phyloP scores from a whole-genome alignment of 148 eudicot genomes.

The Fallopia convolvulus region DNA sequence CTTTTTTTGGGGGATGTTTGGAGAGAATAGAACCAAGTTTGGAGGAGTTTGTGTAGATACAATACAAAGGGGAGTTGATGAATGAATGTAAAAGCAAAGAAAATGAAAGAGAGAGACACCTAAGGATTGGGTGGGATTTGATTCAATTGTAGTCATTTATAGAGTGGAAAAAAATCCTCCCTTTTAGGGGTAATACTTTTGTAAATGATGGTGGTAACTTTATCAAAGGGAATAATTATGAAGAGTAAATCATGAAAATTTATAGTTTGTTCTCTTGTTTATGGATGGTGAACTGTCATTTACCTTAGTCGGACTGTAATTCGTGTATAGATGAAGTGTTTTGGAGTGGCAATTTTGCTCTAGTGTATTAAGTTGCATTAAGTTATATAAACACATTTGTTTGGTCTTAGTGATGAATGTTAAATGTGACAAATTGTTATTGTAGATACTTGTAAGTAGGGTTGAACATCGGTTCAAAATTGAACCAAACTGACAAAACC shows the following conservation, averaged over 20 bases:
- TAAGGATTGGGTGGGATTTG: neutral
- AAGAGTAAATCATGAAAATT: neutral
- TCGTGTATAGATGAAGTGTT: too few relatives aligned
- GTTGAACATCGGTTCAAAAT: too few relatives aligned
- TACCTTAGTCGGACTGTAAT: neutral
- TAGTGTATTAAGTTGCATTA: too few relatives aligned
- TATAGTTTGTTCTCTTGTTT: neutral
- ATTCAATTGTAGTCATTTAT: conserved; percentile 9
- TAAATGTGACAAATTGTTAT: too few relatives aligned
- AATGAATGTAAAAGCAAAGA: conserved; percentile 2
- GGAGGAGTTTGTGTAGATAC: conserved; percentile 9
- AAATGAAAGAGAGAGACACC: neutral
- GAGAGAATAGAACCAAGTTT: neutral
- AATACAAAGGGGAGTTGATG: neutral
- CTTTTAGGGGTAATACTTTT: neutral
- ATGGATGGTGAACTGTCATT: neutral
- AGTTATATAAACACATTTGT: too few relatives aligned
- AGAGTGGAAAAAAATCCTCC: conserved; percentile 3
- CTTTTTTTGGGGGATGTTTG: neutral
- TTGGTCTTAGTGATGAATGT: too few relatives aligned
- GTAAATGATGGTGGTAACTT: conserved; percentile 4
- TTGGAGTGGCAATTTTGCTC: too few relatives aligned
- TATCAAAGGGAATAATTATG: conserved; percentile 6
- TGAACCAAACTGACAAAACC: too few relatives aligned
- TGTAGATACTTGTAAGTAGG: too few relatives aligned